phyloP scores from a whole-genome alignment of 176 grass and related monocot species.

The Cocos nucifera region DNA sequence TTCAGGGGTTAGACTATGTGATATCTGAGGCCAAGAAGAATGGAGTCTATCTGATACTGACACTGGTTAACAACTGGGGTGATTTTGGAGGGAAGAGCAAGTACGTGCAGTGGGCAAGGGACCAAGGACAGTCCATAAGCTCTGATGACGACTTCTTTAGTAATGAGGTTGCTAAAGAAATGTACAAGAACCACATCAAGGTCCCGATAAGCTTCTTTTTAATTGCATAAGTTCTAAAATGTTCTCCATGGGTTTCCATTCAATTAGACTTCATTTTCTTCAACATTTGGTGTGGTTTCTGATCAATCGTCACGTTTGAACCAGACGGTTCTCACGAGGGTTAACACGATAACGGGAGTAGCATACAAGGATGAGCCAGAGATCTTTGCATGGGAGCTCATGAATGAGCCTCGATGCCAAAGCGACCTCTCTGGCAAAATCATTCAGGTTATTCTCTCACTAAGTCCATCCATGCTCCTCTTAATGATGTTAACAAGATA shows the following conservation, averaged over 20 bases:
- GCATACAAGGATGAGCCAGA: conserved; percentile 65
- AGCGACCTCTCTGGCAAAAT: conserved; percentile 59
- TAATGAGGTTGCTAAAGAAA: conserved; percentile 21
- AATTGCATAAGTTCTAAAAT: too few species aligned
- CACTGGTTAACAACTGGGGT: conserved; percentile 71
- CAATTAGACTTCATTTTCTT: too few species aligned
- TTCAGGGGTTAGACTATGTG: conserved; percentile 61
- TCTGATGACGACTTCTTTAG: conserved; percentile 66
- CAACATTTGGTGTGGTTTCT: too few species aligned
- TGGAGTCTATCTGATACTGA: conserved; percentile 49
- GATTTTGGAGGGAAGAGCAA: conserved; percentile 63
- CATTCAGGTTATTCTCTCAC: conserved; percentile 26
- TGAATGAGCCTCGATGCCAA: conserved; percentile 64
- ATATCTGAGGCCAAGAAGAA: conserved; percentile 57
- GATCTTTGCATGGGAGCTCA: conserved; percentile 87
- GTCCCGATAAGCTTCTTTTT: not conserved
- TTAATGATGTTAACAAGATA: too few species aligned
- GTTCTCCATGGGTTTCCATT: too few species aligned
- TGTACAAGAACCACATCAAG: conserved; percentile 74
- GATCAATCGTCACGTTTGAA: not conserved
- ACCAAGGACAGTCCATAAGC: conserved; percentile 29
- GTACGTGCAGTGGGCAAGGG: conserved; percentile 74
- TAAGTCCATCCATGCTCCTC: too few species aligned
- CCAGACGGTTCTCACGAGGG: conserved; percentile 40
- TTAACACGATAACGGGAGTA: conserved; percentile 52